Evolutionary conservation across 345 rosid genomes (phyloP).

Genomic region (Barbarea vulgaris): DNA sequence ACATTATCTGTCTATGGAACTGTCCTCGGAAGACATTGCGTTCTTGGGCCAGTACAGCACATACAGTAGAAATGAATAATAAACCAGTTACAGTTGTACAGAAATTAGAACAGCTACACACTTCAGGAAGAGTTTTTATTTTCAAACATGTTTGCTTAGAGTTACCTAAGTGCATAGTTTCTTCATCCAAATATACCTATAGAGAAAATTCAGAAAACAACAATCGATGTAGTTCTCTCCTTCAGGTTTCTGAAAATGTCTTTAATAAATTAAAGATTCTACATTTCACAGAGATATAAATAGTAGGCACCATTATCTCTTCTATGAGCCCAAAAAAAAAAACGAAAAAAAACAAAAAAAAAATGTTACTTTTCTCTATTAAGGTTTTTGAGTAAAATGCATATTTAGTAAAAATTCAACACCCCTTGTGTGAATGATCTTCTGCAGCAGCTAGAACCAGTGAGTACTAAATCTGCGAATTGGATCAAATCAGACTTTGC

Average conservation of each 20-base stretch:
- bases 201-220: neutral
- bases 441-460: slow-evolving; percentile 15
- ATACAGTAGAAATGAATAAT: slow-evolving; percentile 35
- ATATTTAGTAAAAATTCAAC: slow-evolving; percentile 33
- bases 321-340: too few relatives aligned
- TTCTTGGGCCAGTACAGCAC: slow-evolving; percentile 51
- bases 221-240: too few relatives aligned
- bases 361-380: slow-evolving; percentile 34
- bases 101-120: slow-evolving; percentile 17
- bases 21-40: slow-evolving; percentile 72
- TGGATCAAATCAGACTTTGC: slow-evolving; percentile 54
- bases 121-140: slow-evolving; percentile 9
- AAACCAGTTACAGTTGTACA: slow-evolving; percentile 26
- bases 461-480: neutral
- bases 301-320: slow-evolving; percentile 35
- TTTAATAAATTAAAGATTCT: slow-evolving; percentile 35
- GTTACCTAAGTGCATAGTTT: neutral
- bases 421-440: slow-evolving; percentile 10
- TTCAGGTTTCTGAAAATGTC: too few relatives aligned
- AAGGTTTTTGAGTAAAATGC: slow-evolving; percentile 37
- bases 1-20: slow-evolving; percentile 65
- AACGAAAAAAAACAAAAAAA: slow-evolving; percentile 19
- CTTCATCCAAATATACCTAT: neutral
- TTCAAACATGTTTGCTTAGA: neutral
- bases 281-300: slow-evolving; percentile 27